Percentiles rank a stretch among this genome's conserved stretches.
These are phyloP conservation scores for Paraurostyla sp. DNA, from an alignment of 73 alveolate genomes.

Conservation along the genomic window DNA sequence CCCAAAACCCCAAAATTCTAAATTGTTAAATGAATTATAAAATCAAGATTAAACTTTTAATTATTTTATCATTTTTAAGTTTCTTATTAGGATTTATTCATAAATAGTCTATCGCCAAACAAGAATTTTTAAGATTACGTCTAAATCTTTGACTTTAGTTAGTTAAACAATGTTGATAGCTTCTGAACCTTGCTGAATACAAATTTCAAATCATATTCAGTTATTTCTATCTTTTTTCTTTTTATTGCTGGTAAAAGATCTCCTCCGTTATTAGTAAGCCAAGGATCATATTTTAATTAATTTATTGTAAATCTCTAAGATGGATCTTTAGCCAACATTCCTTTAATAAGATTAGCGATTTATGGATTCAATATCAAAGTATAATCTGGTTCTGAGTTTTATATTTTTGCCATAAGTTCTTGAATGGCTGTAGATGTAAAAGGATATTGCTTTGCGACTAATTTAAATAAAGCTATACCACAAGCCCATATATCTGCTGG, in stretches of 20 bases:
- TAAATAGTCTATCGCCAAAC: no score
- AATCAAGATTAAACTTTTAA: no score
- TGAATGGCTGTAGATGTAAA: conserved; percentile 11
- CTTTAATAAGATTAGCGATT: background rate
- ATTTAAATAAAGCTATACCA: conserved; percentile 78
- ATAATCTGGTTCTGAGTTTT: conserved; percentile 39
- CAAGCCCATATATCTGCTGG: conserved; percentile 83
- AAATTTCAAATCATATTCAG: conserved; percentile 3
- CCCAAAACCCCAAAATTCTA: no score
- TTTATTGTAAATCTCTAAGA: conserved; percentile 5
- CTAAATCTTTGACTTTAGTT: no score
- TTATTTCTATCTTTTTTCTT: background rate
- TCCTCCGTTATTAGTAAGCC: conserved; percentile 48
- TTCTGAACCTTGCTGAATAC: conserved; percentile 33
- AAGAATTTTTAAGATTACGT: no score
- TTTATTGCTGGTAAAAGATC: conserved; percentile 28
- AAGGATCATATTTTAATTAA: conserved; percentile 32
- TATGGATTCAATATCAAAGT: background rate
- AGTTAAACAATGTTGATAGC: background rate
- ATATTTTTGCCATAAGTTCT: background rate
- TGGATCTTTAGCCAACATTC: conserved; percentile 33
- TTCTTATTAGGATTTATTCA: no score
- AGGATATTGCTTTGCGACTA: conserved; percentile 70
- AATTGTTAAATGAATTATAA: no score
- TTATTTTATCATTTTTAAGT: no score